Evolutionary conservation across 2,329 filamentous ascomycete genomes (phyloP), one percentile per base, ranked within the genome.

Genomic region (Penicillium sp.): DNA sequence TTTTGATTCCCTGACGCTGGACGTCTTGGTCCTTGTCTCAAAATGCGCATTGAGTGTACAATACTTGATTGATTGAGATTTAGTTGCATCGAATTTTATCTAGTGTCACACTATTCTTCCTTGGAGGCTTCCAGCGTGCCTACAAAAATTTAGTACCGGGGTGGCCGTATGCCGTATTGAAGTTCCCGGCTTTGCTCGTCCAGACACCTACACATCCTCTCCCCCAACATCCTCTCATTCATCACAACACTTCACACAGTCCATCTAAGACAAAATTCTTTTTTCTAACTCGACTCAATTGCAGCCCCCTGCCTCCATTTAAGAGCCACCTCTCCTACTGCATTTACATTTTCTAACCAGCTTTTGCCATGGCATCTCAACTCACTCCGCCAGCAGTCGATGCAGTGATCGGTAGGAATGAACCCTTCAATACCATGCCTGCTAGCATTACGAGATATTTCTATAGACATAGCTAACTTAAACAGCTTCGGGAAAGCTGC

Each of bases 1-100:
- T 52, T 33, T 54, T 60, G 56, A 61, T 64, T 63, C 56, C 55
- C 58, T 54, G 23, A 54, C 54, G 45, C 39, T 55, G 50, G 31
- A 56, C 34, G 40, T 36, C 58, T 43, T 14, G n/a, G n/a, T 40
- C 39, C 18, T 23, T 56, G 43, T 21, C 26, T 39, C 28, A 18
- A 52, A 58, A 61, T 52, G 16, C 14, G 31, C 16, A 36, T 19
- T 31, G 9, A 29, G 40, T 64, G 57, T 63, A 61, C 36, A 49
- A 42, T 51, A 33, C 37, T 45, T 37, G 19, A 51, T 45, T 4
- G 5, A 13, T 33, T n/a, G 4, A 6, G 5, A 13, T 33, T n/a
- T 14, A 6, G 31, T 33, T 33, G 31, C 10, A 33, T 4, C 13
- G 31, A 8, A n/a, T 33, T 33, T 33, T 14, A 33, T 33, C 24